A percentile compares a stretch with the other conserved stretches of the same genome.
Conservation (phyloP, 2,329 filamentous ascomycete species). For the Penicillium griseofulvum region DNA sequence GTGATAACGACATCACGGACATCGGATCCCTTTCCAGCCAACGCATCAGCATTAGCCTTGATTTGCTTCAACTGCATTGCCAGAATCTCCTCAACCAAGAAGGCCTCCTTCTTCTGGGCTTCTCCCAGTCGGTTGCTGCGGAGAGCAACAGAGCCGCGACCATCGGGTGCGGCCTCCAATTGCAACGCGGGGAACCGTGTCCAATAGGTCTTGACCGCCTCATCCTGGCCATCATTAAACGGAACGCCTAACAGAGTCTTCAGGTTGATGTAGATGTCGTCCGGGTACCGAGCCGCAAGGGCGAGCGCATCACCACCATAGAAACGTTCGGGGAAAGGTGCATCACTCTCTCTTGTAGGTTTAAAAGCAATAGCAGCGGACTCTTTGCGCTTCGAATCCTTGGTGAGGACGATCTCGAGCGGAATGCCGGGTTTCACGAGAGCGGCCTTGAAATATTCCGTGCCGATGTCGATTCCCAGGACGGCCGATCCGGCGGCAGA, state of each 20-base stretch:
- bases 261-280: slow-evolving; percentile 91
- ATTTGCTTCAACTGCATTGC: slow-evolving; percentile 96
- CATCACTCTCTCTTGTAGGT: slow-evolving; percentile 65
- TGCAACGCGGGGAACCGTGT: slow-evolving; percentile 75
- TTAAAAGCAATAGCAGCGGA: slow-evolving; percentile 90
- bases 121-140: slow-evolving; percentile 68
- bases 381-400: slow-evolving; percentile 97
- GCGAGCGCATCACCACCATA: slow-evolving; percentile 92
- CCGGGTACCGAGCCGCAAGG: slow-evolving; percentile 80
- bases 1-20: slow-evolving; percentile 86
- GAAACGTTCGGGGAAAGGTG: slow-evolving; percentile 76
- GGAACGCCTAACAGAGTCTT: slow-evolving; percentile 83
- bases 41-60: slow-evolving; percentile 77
- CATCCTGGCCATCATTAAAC: slow-evolving; percentile 36
- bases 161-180: slow-evolving; percentile 53
- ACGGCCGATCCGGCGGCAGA: slow-evolving; percentile 70
- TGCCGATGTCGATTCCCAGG: slow-evolving; percentile 88
- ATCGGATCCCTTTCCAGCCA: slow-evolving; percentile 71
- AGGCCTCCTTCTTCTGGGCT: slow-evolving; percentile 61
- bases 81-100: slow-evolving; percentile 85
- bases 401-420: slow-evolving; percentile 95
- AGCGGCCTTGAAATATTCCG: slow-evolving; percentile 93
- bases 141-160: slow-evolving; percentile 72
- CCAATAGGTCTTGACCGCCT: slow-evolving; percentile 67
- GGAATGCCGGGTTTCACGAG: slow-evolving; percentile 96